phyloP scores from a whole-genome alignment of 1,284 basidiomycete genomes.

The Tylopilus orsonianus region DNA sequence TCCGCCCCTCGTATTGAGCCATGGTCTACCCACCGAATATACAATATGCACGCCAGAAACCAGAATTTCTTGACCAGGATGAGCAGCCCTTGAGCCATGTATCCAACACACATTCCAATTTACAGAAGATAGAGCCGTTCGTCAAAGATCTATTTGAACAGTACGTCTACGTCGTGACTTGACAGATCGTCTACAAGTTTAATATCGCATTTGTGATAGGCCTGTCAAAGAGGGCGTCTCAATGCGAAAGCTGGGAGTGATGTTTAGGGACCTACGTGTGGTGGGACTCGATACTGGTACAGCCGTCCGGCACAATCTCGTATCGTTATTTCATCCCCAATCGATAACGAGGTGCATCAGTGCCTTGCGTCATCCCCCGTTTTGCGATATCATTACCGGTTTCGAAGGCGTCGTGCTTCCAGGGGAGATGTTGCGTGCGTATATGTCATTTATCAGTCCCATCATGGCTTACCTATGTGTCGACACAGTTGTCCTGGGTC shows the following conservation, averaged over 20 bases:
- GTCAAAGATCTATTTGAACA: too few relatives aligned
- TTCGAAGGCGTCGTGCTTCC: constrained; percentile 53
- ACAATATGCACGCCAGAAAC: too few relatives aligned
- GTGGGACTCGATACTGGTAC: constrained; percentile 34
- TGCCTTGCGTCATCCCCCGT: constrained; percentile 40
- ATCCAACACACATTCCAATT: too few relatives aligned
- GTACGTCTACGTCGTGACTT: too few relatives aligned
- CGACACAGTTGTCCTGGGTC: constrained; percentile 52
- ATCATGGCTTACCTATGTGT: background rate
- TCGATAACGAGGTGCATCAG: constrained; percentile 33
- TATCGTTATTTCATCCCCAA: constrained; percentile 40
- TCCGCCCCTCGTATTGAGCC: too few relatives aligned
- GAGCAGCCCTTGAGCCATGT: too few relatives aligned
- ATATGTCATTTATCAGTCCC: constrained; percentile 44
- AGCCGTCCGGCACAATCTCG: constrained; percentile 44
- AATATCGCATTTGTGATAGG: constrained; percentile 36
- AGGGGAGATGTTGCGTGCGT: constrained; percentile 58
- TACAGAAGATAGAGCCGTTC: too few relatives aligned
- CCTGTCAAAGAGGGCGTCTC: constrained; percentile 14
- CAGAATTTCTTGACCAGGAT: too few relatives aligned
- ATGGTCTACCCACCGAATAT: too few relatives aligned
- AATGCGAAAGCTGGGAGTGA: constrained; percentile 32
- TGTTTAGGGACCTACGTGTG: constrained; percentile 37
- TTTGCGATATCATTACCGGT: constrained; percentile 46
- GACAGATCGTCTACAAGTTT: background rate